Evolutionary conservation across 805 yeast genomes (phyloP).

Genomic region (Lipomyces yamadae): DNA sequence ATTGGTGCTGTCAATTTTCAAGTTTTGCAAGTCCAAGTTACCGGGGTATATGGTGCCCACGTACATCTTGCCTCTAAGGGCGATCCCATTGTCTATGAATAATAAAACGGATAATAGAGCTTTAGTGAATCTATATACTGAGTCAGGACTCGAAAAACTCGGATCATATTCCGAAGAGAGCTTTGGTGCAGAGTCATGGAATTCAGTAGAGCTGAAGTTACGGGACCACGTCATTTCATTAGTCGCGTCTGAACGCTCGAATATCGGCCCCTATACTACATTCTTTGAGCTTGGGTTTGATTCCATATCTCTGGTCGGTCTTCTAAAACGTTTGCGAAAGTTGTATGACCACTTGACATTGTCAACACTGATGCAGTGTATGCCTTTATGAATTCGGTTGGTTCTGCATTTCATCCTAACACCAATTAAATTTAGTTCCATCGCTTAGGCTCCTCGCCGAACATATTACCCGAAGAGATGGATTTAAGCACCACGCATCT

Average conservation of each 20-base stretch:
- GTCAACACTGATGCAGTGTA: slow-evolving; percentile 23
- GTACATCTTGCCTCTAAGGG: slow-evolving; percentile 29
- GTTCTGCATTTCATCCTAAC: neutral
- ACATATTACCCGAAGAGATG: neutral
- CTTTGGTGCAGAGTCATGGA: slow-evolving; percentile 11
- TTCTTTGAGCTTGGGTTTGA: slow-evolving; percentile 41
- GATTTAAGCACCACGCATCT: neutral
- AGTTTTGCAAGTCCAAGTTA: slow-evolving; percentile 18
- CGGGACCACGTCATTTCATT: slow-evolving; percentile 15
- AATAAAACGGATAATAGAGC: slow-evolving; percentile 38
- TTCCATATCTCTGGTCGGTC: slow-evolving; percentile 38
- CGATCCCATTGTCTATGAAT: slow-evolving; percentile 38
- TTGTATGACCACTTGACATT: neutral
- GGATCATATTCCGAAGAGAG: neutral
- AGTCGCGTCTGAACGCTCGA: neutral
- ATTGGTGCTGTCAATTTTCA: neutral
- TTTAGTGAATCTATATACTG: slow-evolving; percentile 21
- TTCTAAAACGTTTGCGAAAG: slow-evolving; percentile 23
- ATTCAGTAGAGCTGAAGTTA: slow-evolving; percentile 20
- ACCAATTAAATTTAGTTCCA: slow-evolving; percentile 21
- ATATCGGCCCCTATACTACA: slow-evolving; percentile 19
- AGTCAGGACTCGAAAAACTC: neutral
- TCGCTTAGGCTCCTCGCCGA: slow-evolving; percentile 17
- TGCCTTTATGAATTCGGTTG: slow-evolving; percentile 1
- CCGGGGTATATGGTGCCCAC: slow-evolving; percentile 41